Evolutionary conservation across 495 filamentous ascomycete species (phyloP).

Genomic region (Aspergillus ellipticus): DNA sequence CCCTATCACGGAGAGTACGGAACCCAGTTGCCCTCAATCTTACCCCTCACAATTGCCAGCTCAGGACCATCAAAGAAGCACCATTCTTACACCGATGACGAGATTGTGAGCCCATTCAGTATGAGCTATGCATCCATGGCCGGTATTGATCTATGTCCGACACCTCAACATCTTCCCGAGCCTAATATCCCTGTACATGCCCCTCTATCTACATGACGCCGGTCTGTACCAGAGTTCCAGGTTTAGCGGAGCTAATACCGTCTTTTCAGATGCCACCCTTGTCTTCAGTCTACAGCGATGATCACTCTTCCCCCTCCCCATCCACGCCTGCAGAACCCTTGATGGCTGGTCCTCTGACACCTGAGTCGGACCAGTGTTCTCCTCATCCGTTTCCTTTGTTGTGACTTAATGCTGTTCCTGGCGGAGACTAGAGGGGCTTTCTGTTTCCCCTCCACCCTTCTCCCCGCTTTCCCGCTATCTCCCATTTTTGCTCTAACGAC

Average conservation of each 20-base stretch:
- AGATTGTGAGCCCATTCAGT: conserved; percentile 69
- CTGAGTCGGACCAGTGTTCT: conserved; percentile 34
- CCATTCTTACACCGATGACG: conserved; percentile 51
- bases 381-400: conserved; percentile 25
- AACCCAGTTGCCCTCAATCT: conserved; percentile 54
- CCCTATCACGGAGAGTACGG: conserved; percentile 60
- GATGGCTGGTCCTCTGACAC: conserved; percentile 38
- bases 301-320: conserved; percentile 55
- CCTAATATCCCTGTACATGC: conserved; percentile 41
- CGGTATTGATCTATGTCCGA: conserved; percentile 65
- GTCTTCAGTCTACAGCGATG: conserved; percentile 76
- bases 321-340: conserved; percentile 36
- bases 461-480: conserved; percentile 2
- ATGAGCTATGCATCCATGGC: conserved; percentile 71
- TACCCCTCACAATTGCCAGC: conserved; percentile 61
- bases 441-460: conserved; percentile 7
- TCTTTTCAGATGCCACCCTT: conserved; percentile 74
- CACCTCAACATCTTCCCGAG: conserved; percentile 26
- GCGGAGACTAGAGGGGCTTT: background rate
- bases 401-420: conserved; percentile 1
- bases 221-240: conserved; percentile 18
- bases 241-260: conserved; percentile 28
- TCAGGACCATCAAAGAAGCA: conserved; percentile 43
- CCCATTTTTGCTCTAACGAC: conserved; percentile 11
- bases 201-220: conserved; percentile 53